Evolutionary conservation across 306 rosid genomes (phyloP).

Genomic region (Canavalia gladiata): DNA sequence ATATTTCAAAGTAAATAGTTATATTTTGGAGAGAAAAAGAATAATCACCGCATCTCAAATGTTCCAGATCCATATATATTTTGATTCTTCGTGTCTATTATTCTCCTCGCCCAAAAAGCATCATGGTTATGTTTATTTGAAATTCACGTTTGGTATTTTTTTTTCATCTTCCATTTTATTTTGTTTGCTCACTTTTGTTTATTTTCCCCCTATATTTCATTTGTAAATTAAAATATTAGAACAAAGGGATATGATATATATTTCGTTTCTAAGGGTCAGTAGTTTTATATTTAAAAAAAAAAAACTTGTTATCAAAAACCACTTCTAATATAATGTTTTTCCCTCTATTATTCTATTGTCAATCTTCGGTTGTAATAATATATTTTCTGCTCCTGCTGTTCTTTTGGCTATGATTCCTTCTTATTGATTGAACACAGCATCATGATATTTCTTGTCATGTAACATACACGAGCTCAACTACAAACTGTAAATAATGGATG

Average conservation of each 20-base stretch:
- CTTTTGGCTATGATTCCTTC: neutral
- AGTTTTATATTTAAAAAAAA: too few species aligned
- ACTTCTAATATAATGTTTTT: too few species aligned
- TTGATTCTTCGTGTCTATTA: neutral
- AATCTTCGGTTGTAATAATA: neutral
- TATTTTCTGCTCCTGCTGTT: neutral
- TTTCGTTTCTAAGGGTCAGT: too few species aligned
- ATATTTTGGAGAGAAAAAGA: neutral
- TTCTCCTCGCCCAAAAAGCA: constrained; percentile 16
- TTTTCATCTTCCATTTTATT: too few species aligned
- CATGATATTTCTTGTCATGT: constrained; percentile 18
- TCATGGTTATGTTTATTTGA: constrained; percentile 22
- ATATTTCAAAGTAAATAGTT: neutral
- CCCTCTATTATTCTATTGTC: neutral
- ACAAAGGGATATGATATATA: too few species aligned
- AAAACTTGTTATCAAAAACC: too few species aligned
- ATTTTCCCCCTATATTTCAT: neutral
- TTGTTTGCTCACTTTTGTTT: neutral
- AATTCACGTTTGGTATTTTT: neutral
- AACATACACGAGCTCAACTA: neutral
- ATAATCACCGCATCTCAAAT: constrained; percentile 11
- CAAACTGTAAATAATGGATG: constrained; percentile 14
- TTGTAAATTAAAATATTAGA: too few species aligned
- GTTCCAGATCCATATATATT: neutral
- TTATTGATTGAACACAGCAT: neutral